These are phyloP conservation scores for Smallanthus sonchifolius DNA, from an alignment of 129 eudicot genomes.

Conservation along the genomic window DNA sequence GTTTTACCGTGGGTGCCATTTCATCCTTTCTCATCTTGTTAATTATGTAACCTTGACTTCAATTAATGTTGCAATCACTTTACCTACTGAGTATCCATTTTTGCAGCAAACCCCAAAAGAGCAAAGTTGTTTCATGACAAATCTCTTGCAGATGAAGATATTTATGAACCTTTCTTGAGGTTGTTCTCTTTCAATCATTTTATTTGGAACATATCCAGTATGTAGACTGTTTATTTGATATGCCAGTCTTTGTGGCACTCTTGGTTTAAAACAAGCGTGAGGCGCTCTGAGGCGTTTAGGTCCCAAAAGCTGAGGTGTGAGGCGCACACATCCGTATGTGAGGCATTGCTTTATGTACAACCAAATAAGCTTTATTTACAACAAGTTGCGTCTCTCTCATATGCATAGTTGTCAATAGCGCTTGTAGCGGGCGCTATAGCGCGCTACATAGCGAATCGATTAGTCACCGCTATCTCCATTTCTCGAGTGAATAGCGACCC, in stretches of 20 bases:
- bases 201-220: slow-evolving; percentile 8
- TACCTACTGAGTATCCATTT: slow-evolving; percentile 6
- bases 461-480: too few relatives aligned
- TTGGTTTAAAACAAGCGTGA: too few relatives aligned
- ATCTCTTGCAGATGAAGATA: slow-evolving; percentile 70
- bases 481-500: too few relatives aligned
- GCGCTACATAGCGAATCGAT: too few relatives aligned
- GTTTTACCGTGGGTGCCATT: not conserved
- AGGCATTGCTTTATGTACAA: too few relatives aligned
- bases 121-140: slow-evolving; percentile 73
- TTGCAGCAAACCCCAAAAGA: slow-evolving; percentile 74
- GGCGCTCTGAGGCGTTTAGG: too few relatives aligned
- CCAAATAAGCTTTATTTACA: too few relatives aligned
- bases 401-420: too few relatives aligned
- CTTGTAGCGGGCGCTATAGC: too few relatives aligned
- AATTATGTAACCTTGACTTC: not conserved
- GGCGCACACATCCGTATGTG: too few relatives aligned
- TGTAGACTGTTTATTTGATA: slow-evolving; percentile 3
- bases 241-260: slow-evolving; percentile 3
- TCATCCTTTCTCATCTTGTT: slow-evolving; percentile 14
- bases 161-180: slow-evolving; percentile 90
- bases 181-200: slow-evolving; percentile 22
- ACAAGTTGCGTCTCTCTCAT: too few relatives aligned
- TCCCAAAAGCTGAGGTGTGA: too few relatives aligned
- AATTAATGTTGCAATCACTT: slow-evolving; percentile 7